Conservation (phyloP, 306 rosid genomes). For the Prosopis cineraria region DNA sequence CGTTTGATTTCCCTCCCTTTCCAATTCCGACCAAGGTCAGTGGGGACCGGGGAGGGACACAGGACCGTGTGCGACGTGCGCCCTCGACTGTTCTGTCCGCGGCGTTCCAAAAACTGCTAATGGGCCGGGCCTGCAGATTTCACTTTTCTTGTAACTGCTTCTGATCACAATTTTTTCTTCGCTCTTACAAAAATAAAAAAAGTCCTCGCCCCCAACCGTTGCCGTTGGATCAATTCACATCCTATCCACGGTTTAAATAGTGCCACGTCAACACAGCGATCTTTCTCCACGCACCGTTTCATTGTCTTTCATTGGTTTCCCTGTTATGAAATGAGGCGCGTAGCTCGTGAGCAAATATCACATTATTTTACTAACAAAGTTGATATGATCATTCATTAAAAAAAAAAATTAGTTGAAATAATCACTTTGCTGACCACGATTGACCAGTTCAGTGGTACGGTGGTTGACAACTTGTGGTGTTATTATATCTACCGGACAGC, state of each 20-base stretch:
- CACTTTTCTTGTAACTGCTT: not conserved
- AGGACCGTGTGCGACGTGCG: not conserved
- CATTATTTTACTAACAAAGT: too few relatives aligned
- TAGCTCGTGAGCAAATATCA: too few relatives aligned
- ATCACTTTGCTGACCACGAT: not conserved
- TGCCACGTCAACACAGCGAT: not conserved
- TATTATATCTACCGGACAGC: too few relatives aligned
- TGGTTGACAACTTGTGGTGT: not conserved
- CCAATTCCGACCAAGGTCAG: not conserved
- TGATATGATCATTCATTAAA: too few relatives aligned
- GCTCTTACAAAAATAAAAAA: too few relatives aligned
- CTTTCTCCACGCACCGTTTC: not conserved
- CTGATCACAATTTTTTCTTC: too few relatives aligned
- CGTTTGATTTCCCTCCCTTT: conserved; percentile 54
- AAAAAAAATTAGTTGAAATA: too few relatives aligned
- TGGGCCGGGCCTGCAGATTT: not conserved
- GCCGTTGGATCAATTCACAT: not conserved
- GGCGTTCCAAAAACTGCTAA: not conserved
- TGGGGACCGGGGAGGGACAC: not conserved
- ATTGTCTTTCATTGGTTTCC: too few relatives aligned
- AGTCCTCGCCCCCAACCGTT: not conserved
- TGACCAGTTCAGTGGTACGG: not conserved
- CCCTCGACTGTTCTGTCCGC: not conserved
- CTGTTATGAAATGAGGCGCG: too few relatives aligned
- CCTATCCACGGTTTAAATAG: not conserved